Base-by-base conservation (phyloP, 257 asterid species). In the Fraxinus anomala region DNA sequence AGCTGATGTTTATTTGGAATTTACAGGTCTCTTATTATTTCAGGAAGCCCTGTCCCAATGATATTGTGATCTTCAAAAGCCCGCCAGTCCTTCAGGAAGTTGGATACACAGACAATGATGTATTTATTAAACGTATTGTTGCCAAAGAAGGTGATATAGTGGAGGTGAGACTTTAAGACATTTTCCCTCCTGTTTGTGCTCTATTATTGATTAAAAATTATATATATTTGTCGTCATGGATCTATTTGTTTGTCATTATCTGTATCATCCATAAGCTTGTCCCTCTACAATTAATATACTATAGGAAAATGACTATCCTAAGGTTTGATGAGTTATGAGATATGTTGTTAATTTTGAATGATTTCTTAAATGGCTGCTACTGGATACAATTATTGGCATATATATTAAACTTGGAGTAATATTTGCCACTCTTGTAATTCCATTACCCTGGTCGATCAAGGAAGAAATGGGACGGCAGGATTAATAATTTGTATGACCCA, bases 61-160 rank as follows among this genome's bases (percentile, higher is more conserved):
- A 92, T 80, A 79, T 94, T 40, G 97, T 94, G n/a, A 94, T 94
- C 67, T 94, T 94, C 70, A 94, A 90, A 86, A 90, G 96, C 84
- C 98, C 97, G 16, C 97, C 98, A 0, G 95, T 88, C 75, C 98
- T 94, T 78, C 97, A 92, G 88, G 95, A 94, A 78, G 94, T 90
- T 51, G 98, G 98, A 69, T 94, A 91, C 87, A 89, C 96, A 2
- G 97, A 94, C 82, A 96, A 88, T 1, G 97, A 94, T 86, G 98
- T 92, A 54, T 94, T 94, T 67, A 92, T 94, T 47, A 94, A 94
- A 87, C 90, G 97, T 76, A 83, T 94, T 79, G 89, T 94, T 76
- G 98, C 98, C 49, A 94, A 89, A 85, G 97, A 75, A 89, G 97
- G 97, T 72, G 98, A 94, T 77, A 42, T 85, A 5, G 97, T 94